Evolutionary conservation across 768 basidiomycete genomes (phyloP), one percentile per base, ranked within the genome.

Genomic region (Austroboletus festivus): DNA sequence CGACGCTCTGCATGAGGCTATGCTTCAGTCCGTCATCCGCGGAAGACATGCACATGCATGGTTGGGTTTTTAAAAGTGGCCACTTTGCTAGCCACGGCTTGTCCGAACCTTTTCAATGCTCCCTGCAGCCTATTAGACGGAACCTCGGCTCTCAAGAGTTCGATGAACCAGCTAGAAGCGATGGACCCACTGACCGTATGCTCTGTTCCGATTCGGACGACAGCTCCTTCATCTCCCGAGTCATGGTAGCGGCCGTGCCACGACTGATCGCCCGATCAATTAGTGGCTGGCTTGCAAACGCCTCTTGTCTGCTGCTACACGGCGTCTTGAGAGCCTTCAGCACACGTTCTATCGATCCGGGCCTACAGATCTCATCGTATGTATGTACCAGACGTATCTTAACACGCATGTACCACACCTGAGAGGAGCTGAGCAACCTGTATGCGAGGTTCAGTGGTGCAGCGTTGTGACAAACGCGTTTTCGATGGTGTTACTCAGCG

Each of bases 361-460:
- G n/a, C n/a, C 86, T 85, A 62, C 85, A 87, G 56, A 83, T 83
- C 83, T 83, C 85, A 60, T 86, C 83, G 56, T 80, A 81, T 35
- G 78, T 82, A 20, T n/a, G n/a, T n/a, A n/a, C 84, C 85, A 3
- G 80, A 13, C 80, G 77, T 30, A 92, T 66, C n/a, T n/a, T n/a
- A n/a, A n/a, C n/a, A n/a, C n/a, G n/a, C n/a, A n/a, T n/a, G n/a
- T n/a, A 2, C 81, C 83, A n/a, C 86, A 76, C 48, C 90, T 86
- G 10, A 91, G 75, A 28, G 89, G 75, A 15, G 11, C 52, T 63
- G 15, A 69, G 53, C 33, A 46, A 76, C 61, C 39, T 77, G 70
- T 38, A 53, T 45, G 42, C 53, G 53, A 1, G 56, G n/a, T 63
- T 34, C 54, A 46, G 40, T 51, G 64, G 41, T 64, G 57, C 38